Conservation (phyloP, 495 filamentous ascomycete species). For the Usnea hakonensis region DNA sequence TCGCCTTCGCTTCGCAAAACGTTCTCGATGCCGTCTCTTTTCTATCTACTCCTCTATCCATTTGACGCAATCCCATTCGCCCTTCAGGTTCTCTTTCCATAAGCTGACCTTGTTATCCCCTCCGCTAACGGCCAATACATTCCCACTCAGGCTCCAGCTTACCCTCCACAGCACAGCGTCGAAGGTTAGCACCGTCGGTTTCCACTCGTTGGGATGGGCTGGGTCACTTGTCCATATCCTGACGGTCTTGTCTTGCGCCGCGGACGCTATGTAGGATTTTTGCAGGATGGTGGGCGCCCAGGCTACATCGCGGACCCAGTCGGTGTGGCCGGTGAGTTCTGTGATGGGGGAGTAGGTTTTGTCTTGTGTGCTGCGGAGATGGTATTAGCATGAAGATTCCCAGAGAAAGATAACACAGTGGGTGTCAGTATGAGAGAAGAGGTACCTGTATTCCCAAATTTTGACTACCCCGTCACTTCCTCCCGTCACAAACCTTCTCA, state of each 20-base stretch:
- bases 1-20: neutral
- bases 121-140: conserved; percentile 86
- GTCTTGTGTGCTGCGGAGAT: conserved; percentile 38
- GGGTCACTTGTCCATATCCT: conserved; percentile 86
- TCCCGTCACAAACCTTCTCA: conserved; percentile 81
- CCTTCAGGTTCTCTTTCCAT: conserved; percentile 54
- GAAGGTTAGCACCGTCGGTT: conserved; percentile 72
- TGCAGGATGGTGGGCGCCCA: conserved; percentile 91
- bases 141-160: conserved; percentile 96
- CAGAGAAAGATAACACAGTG: neutral
- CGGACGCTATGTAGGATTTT: conserved; percentile 91
- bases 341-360: conserved; percentile 51
- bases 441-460: conserved; percentile 69
- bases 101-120: conserved; percentile 93
- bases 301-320: conserved; percentile 97
- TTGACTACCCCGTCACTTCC: conserved; percentile 88
- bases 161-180: conserved; percentile 90
- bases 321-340: conserved; percentile 64
- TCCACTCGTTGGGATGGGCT: conserved; percentile 60
- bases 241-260: conserved; percentile 93
- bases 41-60: conserved; percentile 76
- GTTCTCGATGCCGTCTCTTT: neutral
- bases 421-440: neutral
- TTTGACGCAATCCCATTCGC: conserved; percentile 89
- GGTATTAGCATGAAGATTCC: neutral